Evolutionary conservation across 129 eudicot genomes (phyloP).

Genomic region (Flaveria bidentis): DNA sequence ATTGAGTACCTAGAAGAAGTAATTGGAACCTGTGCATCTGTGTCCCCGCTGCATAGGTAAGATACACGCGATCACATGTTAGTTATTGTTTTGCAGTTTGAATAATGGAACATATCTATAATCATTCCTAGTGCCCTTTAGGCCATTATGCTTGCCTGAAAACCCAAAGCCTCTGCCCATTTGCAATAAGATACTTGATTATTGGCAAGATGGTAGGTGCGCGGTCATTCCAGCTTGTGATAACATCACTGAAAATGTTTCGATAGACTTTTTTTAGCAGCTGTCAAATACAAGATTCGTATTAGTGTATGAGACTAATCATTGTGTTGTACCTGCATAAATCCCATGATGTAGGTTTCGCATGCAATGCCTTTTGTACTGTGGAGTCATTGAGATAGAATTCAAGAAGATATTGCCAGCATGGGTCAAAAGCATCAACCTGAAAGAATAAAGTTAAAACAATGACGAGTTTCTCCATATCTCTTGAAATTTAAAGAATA

Average conservation of each 20-base stretch:
- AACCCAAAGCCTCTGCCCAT: conserved; percentile 46
- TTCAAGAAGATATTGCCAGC: conserved; percentile 34
- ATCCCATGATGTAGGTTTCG: conserved; percentile 41
- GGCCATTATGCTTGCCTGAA: conserved; percentile 41
- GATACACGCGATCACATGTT: background rate
- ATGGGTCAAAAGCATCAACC: conserved; percentile 39
- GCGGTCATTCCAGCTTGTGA: conserved; percentile 42
- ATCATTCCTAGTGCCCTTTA: background rate
- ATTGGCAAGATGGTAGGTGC: conserved; percentile 44
- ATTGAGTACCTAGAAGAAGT: conserved; percentile 53
- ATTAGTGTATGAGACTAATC: conserved; percentile 1
- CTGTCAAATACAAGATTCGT: background rate
- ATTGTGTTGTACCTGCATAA: conserved; percentile 33
- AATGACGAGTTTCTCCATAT: background rate
- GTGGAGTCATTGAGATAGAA: conserved; percentile 39
- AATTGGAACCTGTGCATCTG: conserved; percentile 39
- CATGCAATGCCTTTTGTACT: conserved; percentile 51
- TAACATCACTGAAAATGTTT: conserved; percentile 24
- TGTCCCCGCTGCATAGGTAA: conserved; percentile 44
- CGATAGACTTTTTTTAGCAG: background rate
- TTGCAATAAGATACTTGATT: conserved; percentile 44
- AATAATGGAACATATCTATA: background rate
- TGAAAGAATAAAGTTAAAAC: conserved; percentile 16
- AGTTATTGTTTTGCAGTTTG: background rate
- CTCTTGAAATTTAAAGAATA: no score